Evolutionary conservation across 352 stramenopile genomes (phyloP).

Genomic region (Blastocystis sp.): DNA sequence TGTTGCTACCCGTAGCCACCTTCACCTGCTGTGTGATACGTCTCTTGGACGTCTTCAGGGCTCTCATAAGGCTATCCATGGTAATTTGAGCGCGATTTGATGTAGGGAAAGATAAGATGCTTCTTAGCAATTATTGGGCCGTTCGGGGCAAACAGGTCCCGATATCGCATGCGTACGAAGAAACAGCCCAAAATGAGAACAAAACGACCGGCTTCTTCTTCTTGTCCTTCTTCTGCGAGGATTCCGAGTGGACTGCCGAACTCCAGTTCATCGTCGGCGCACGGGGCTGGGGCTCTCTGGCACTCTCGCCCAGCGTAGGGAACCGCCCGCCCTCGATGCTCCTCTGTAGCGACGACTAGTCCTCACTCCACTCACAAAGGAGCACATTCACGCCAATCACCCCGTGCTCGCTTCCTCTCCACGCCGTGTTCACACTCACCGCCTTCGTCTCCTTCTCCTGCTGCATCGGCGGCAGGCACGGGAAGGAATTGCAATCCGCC

Average conservation of each 20-base stretch:
- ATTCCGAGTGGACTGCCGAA: background rate
- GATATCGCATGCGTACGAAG: background rate
- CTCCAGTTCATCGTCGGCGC: conserved; percentile 11
- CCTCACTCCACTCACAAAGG: background rate
- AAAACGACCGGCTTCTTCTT: conserved; percentile 8
- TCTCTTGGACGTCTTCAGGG: conserved; percentile 62
- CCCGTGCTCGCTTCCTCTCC: background rate
- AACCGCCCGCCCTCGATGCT: background rate
- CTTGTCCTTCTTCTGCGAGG: background rate
- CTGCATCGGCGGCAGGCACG: background rate
- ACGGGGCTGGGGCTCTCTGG: background rate
- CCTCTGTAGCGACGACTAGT: conserved; percentile 3
- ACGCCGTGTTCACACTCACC: background rate
- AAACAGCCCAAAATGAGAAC: conserved; percentile 35
- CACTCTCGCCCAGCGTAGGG: background rate
- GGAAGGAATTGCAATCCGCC: conserved; percentile 27
- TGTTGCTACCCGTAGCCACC: conserved; percentile 14
- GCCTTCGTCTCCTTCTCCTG: too few species aligned
- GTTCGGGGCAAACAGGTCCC: too few species aligned
- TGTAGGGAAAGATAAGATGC: too few species aligned
- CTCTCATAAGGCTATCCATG: conserved; percentile 64
- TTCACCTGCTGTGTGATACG: conserved; percentile 64
- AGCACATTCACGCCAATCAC: conserved; percentile 46
- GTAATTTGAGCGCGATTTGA: too few species aligned
- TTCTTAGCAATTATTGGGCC: too few species aligned